phyloP scores from a whole-genome alignment of 2,329 filamentous ascomycete species.

The Fusarium neocosmosporiellum region DNA sequence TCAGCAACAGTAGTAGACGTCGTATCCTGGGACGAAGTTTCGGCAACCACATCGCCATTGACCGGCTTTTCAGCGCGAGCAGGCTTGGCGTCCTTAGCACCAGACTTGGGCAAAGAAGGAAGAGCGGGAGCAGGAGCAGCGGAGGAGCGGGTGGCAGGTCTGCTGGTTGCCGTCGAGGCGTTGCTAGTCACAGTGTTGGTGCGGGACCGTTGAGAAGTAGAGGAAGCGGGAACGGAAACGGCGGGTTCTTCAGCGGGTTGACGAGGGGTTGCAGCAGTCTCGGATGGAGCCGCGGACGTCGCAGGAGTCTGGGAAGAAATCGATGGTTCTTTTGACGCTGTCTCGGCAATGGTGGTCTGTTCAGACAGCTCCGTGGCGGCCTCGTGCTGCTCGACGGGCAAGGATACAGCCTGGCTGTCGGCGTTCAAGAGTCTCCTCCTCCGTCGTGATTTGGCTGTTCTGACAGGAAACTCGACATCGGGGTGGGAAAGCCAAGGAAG shows the following conservation, averaged over 20 bases:
- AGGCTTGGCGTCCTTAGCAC: constrained; percentile 46
- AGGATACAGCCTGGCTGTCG: constrained; percentile 54
- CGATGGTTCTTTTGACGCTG: constrained; percentile 27
- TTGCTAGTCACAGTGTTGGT: constrained; percentile 39
- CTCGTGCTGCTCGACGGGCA: constrained; percentile 55
- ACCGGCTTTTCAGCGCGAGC: constrained; percentile 40
- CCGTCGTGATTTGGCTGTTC: constrained; percentile 51
- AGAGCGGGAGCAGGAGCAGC: constrained; percentile 58
- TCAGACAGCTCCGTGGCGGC: constrained; percentile 41
- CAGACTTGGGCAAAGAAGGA: constrained; percentile 58
- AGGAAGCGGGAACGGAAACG: constrained; percentile 51
- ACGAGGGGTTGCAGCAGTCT: constrained; percentile 30
- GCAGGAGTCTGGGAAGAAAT: constrained; percentile 26
- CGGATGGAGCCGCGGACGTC: constrained; percentile 27
- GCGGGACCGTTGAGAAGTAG: constrained; percentile 43
- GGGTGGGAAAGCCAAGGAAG: constrained; percentile 69
- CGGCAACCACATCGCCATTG: constrained; percentile 33
- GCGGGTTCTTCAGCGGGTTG: constrained; percentile 49
- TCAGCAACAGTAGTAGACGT: constrained; percentile 31
- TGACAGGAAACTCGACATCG: constrained; percentile 61
- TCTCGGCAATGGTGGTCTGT: constrained; percentile 31
- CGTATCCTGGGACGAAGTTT: constrained; percentile 21
- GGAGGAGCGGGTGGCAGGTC: constrained; percentile 47
- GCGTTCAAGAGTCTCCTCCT: constrained; percentile 56
- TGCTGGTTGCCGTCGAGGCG: constrained; percentile 42